Conservation (phyloP, 31 red algal genomes). For the Asparagopsis taxiformis region DNA sequence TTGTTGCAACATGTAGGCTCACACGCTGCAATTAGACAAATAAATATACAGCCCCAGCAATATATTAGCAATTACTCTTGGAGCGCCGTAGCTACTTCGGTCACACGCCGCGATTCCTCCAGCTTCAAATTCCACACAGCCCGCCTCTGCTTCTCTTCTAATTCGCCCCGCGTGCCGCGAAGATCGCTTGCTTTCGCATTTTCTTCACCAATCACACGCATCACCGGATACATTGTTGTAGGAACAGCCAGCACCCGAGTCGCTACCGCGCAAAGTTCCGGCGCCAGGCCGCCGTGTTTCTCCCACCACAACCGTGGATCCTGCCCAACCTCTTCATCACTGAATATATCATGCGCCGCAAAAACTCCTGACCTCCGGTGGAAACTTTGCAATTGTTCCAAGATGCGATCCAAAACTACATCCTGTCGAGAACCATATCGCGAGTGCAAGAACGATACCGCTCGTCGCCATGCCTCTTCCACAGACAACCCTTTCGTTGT, state of each 20-base stretch:
- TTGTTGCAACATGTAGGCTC: not conserved
- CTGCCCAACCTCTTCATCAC: not conserved
- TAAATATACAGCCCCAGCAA: not conserved
- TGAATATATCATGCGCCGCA: slow-evolving; percentile 15
- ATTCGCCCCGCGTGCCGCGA: not conserved
- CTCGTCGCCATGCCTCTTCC: slow-evolving; percentile 30
- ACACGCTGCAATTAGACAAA: not conserved
- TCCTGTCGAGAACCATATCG: slow-evolving; percentile 4
- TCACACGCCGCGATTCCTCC: slow-evolving; percentile 1
- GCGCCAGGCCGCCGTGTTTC: slow-evolving; percentile 27
- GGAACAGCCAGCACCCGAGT: slow-evolving; percentile 15
- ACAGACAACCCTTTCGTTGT: slow-evolving; percentile 32
- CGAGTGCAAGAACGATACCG: slow-evolving; percentile 22
- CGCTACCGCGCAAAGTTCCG: slow-evolving; percentile 30
- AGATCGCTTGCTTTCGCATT: slow-evolving; percentile 27
- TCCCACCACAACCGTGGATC: slow-evolving; percentile 40
- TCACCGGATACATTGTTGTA: slow-evolving; percentile 23
- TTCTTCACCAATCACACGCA: slow-evolving; percentile 13
- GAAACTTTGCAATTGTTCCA: slow-evolving; percentile 37
- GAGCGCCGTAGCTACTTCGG: not conserved
- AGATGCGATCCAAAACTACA: slow-evolving; percentile 1
- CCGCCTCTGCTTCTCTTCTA: slow-evolving; percentile 3
- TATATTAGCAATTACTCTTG: not conserved
- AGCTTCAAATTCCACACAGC: slow-evolving; percentile 9
- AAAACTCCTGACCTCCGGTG: slow-evolving; percentile 23